These are phyloP conservation scores for Pseudocercospora cruenta DNA, from an alignment of 2,329 filamentous ascomycete genomes.

Conservation along the genomic window DNA sequence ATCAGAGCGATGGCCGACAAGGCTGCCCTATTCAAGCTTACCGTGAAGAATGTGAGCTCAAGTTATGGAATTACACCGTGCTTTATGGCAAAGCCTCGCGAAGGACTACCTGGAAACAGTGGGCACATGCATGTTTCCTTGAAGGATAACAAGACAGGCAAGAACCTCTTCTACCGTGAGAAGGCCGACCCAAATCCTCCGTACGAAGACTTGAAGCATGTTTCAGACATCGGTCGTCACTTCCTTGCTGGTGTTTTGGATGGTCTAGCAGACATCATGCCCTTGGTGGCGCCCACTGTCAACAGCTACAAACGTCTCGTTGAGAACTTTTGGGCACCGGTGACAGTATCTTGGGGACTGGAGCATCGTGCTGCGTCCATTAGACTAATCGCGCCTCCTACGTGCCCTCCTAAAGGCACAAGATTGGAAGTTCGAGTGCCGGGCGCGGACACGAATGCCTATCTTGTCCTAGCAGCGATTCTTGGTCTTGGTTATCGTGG, in stretches of 20 bases:
- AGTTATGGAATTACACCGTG: constrained; percentile 91
- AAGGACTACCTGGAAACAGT: constrained; percentile 89
- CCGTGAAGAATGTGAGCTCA: constrained; percentile 84
- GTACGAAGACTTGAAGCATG: constrained; percentile 74
- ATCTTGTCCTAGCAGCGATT: constrained; percentile 83
- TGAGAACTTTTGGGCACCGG: constrained; percentile 98
- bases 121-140: constrained; percentile 95
- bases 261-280: constrained; percentile 93
- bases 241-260: constrained; percentile 90
- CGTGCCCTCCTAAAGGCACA: constrained; percentile 79
- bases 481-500: constrained; percentile 88
- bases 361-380: constrained; percentile 94
- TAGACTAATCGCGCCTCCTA: constrained; percentile 85
- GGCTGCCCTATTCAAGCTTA: constrained; percentile 90
- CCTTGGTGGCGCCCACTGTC: constrained; percentile 87
- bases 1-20: constrained; percentile 89
- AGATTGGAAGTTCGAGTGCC: constrained; percentile 91
- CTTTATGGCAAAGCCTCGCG: constrained; percentile 97
- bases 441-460: constrained; percentile 90
- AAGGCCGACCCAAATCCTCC: constrained; percentile 70
- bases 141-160: constrained; percentile 70
- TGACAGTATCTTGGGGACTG: constrained; percentile 95
- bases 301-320: constrained; percentile 98
- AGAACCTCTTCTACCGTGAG: constrained; percentile 81
- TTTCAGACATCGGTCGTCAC: constrained; percentile 87